phyloP scores from a whole-genome alignment of 345 rosid species.

The Geranium brycei region DNA sequence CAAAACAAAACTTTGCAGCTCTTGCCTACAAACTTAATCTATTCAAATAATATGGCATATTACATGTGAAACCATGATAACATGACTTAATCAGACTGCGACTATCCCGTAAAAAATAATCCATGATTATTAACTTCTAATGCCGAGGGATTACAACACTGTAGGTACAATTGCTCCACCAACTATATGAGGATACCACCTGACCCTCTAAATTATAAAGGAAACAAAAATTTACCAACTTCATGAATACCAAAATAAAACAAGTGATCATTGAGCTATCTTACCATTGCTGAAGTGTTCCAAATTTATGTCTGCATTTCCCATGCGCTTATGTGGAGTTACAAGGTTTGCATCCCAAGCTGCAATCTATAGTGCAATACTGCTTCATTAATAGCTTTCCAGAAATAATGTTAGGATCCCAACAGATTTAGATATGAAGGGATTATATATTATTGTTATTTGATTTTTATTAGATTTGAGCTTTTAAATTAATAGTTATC shows the following conservation, averaged over 20 bases:
- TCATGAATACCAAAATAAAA: not conserved
- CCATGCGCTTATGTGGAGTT: conserved; percentile 95
- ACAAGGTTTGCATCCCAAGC: conserved; percentile 99
- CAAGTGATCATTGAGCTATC: not conserved
- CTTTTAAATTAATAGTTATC: too few relatives aligned
- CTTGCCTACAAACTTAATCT: conserved; percentile 1
- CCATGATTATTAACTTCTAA: not conserved
- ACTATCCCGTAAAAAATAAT: not conserved
- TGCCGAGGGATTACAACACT: not conserved
- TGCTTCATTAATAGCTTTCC: not conserved
- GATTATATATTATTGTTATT: too few relatives aligned
- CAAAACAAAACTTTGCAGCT: conserved; percentile 1
- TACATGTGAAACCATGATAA: not conserved
- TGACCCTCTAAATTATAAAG: not conserved
- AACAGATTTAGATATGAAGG: not conserved
- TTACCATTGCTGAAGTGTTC: conserved; percentile 68
- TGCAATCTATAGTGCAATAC: conserved; percentile 48
- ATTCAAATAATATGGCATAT: not conserved
- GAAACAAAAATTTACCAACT: not conserved
- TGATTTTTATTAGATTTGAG: too few relatives aligned
- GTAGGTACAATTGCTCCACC: not conserved
- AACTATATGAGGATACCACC: not conserved
- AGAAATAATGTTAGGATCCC: not conserved
- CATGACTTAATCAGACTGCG: not conserved
- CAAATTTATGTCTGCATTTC: conserved; percentile 49